Percentiles rank a stretch among this genome's conserved stretches.
Evolutionary conservation across 2,329 filamentous ascomycete genomes (phyloP).

Genomic region (Fusarium liriodendri): DNA sequence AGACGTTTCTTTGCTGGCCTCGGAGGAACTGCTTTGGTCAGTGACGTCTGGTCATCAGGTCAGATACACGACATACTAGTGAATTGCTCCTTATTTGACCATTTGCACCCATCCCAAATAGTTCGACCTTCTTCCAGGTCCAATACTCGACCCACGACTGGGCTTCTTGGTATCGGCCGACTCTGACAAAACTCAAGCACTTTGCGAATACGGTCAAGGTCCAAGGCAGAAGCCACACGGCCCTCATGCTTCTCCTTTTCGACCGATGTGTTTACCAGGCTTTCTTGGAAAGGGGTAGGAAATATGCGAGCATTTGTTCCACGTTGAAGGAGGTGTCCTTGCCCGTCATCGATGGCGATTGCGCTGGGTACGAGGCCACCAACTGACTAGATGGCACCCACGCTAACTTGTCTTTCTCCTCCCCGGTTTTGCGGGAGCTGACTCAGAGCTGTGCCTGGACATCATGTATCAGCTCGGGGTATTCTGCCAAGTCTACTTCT

Average conservation of each 20-base stretch:
- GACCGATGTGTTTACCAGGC: conserved; percentile 61
- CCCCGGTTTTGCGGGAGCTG: conserved; percentile 38
- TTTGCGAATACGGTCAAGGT: conserved; percentile 77
- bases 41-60: not conserved
- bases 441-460: conserved; percentile 42
- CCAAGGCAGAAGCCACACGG: conserved; percentile 82
- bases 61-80: conserved; percentile 5
- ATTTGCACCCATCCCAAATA: conserved; percentile 42
- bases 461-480: conserved; percentile 10
- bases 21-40: conserved; percentile 30
- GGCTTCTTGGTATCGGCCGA: conserved; percentile 10
- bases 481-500: not conserved
- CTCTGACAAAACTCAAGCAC: conserved; percentile 67
- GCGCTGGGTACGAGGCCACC: conserved; percentile 73
- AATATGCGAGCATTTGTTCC: conserved; percentile 79
- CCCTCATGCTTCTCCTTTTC: conserved; percentile 77
- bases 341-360: conserved; percentile 69
- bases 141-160: not conserved
- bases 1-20: conserved; percentile 46
- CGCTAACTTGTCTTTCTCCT: conserved; percentile 65
- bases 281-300: conserved; percentile 60
- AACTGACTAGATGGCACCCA: conserved; percentile 80
- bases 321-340: conserved; percentile 72
- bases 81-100: conserved; percentile 32
- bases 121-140: conserved; percentile 29